These are phyloP conservation scores for Cladorrhinum sp. DNA, from an alignment of 2,329 filamentous ascomycete species.

Conservation along the genomic window DNA sequence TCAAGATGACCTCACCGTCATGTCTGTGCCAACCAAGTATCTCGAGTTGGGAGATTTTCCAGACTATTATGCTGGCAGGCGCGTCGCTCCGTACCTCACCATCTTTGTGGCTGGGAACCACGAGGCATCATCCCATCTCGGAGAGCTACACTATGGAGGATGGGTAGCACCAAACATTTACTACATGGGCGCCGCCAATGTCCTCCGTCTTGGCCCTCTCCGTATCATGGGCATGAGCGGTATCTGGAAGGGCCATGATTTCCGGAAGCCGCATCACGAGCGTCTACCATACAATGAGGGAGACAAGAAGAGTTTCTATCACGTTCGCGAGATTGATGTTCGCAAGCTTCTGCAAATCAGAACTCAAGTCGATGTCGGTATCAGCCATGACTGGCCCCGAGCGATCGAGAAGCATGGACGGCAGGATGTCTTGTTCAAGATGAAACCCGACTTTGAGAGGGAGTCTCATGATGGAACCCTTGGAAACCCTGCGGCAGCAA, in stretches of 20 bases:
- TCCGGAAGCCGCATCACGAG: conserved; percentile 78
- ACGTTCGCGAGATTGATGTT: conserved; percentile 85
- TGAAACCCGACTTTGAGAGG: conserved; percentile 70
- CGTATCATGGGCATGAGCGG: conserved; percentile 88
- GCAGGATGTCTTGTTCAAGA: conserved; percentile 61
- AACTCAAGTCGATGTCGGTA: conserved; percentile 84
- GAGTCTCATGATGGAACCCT: conserved; percentile 75
- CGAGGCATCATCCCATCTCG: conserved; percentile 85
- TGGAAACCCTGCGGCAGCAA: conserved; percentile 75
- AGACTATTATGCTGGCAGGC: conserved; percentile 81
- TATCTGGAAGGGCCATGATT: conserved; percentile 93
- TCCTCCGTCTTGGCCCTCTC: conserved; percentile 77
- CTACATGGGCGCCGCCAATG: conserved; percentile 90
- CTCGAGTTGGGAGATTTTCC: conserved; percentile 88
- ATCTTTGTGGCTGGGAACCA: conserved; percentile 94
- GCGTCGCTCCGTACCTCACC: conserved; percentile 80
- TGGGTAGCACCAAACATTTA: conserved; percentile 98
- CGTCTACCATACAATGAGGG: conserved; percentile 76
- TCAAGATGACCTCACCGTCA: conserved; percentile 78
- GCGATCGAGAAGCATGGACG: conserved; percentile 79
- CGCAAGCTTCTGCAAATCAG: conserved; percentile 80
- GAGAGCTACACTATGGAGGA: conserved; percentile 91
- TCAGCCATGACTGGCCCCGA: conserved; percentile 95
- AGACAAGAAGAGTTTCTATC: conserved; percentile 81
- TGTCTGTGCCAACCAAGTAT: conserved; percentile 87